These are phyloP conservation scores for Byssoonygena ceratinophila DNA, from an alignment of 2,329 filamentous ascomycete species.

Conservation along the genomic window DNA sequence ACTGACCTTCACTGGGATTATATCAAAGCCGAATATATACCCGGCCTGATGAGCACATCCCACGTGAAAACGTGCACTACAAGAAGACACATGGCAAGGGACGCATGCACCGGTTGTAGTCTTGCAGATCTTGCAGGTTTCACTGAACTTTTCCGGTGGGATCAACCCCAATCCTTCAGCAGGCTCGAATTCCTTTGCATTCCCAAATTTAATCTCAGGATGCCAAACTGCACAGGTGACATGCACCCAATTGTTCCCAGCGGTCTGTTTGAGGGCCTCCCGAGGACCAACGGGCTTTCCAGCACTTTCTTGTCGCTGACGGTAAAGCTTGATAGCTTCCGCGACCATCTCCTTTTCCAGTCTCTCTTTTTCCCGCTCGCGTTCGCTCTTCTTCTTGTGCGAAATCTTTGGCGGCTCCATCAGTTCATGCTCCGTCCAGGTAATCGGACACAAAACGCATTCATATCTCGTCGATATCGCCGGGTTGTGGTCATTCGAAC, in stretches of 20 bases:
- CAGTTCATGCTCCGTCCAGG: slow-evolving; percentile 69
- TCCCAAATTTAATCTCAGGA: slow-evolving; percentile 84
- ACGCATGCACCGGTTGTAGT: slow-evolving; percentile 65
- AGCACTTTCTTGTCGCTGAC: slow-evolving; percentile 68
- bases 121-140: slow-evolving; percentile 76
- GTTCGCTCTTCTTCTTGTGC: slow-evolving; percentile 83
- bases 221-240: slow-evolving; percentile 88
- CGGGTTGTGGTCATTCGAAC: slow-evolving; percentile 83
- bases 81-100: slow-evolving; percentile 54
- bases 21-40: slow-evolving; percentile 79
- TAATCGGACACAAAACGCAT: slow-evolving; percentile 82
- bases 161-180: slow-evolving; percentile 87
- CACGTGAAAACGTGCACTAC: slow-evolving; percentile 59
- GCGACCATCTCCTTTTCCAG: slow-evolving; percentile 73
- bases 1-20: slow-evolving; percentile 80
- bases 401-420: slow-evolving; percentile 69
- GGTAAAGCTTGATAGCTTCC: slow-evolving; percentile 70
- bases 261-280: slow-evolving; percentile 85
- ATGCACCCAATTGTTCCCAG: slow-evolving; percentile 97
- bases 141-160: slow-evolving; percentile 58
- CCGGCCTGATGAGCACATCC: slow-evolving; percentile 79
- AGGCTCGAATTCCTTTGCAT: slow-evolving; percentile 67
- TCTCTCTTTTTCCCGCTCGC: slow-evolving; percentile 79
- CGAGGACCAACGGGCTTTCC: slow-evolving; percentile 75
- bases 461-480: slow-evolving; percentile 89